Conservation (phyloP, 164 flowering plant species). For the Paratinospora sagittata region DNA sequence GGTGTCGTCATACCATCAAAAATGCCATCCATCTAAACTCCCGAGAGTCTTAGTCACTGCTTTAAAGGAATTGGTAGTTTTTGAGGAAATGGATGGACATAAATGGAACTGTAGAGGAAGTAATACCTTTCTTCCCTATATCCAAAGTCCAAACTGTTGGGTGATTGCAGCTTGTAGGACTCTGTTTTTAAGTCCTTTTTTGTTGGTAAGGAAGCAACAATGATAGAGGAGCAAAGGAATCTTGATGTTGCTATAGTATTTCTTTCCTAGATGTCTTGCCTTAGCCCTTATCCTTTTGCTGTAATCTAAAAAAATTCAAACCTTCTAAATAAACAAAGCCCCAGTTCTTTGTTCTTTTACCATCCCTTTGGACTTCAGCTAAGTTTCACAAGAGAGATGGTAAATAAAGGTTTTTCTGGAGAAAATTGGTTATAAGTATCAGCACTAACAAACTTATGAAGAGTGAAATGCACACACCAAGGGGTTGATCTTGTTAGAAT, state of each 20-base stretch:
- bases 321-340: background rate
- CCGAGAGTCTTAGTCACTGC: background rate
- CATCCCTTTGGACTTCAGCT: background rate
- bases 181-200: background rate
- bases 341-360: background rate
- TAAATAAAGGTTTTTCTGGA: background rate
- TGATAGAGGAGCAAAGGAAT: background rate
- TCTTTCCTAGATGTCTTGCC: background rate
- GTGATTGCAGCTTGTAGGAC: background rate
- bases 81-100: no score
- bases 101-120: background rate
- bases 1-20: background rate
- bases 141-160: background rate
- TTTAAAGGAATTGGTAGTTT: background rate
- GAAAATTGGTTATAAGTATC: background rate
- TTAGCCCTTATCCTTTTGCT: background rate
- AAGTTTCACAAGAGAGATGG: background rate
- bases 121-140: background rate
- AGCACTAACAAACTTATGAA: background rate
- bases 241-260: background rate
- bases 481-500: constrained; percentile 86
- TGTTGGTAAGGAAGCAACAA: background rate
- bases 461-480: constrained; percentile 40
- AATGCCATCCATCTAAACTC: no score
- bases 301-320: background rate